These are phyloP conservation scores for Trichoderma breve DNA, from an alignment of 2,329 filamentous ascomycete genomes.

Conservation along the genomic window DNA sequence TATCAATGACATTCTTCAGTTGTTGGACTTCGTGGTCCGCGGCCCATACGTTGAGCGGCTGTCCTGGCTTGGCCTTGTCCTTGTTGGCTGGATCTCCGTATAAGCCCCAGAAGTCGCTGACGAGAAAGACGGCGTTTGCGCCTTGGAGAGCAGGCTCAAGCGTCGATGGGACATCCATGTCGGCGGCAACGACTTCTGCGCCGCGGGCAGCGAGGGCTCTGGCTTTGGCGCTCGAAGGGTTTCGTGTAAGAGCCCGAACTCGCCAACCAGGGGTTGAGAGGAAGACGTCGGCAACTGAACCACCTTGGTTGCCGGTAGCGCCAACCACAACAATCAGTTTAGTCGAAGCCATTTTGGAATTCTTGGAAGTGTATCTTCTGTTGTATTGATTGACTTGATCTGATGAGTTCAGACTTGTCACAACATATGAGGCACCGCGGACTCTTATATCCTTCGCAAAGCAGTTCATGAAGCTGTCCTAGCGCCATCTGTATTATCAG, in stretches of 20 bases:
- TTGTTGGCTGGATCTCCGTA: not conserved
- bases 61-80: conserved; percentile 16
- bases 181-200: conserved; percentile 27
- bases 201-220: conserved; percentile 23
- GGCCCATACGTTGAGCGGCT: conserved; percentile 24
- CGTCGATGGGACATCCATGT: conserved; percentile 23
- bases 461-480: not conserved
- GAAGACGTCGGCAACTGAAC: conserved; percentile 24
- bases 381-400: not conserved
- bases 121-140: conserved; percentile 29
- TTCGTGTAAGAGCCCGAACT: conserved; percentile 30
- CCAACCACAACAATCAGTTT: conserved; percentile 8
- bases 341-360: not conserved
- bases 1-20: conserved; percentile 37
- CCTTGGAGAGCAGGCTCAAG: conserved; percentile 27
- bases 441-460: not conserved
- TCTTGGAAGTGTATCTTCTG: not conserved
- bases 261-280: conserved; percentile 23
- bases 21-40: conserved; percentile 34
- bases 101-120: conserved; percentile 31
- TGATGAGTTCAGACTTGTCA: not conserved
- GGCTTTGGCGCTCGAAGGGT: conserved; percentile 23
- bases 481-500: not conserved
- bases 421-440: not conserved
- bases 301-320: conserved; percentile 23